Evolutionary conservation across 306 rosid genomes (phyloP), one percentile per base, ranked within the genome.

Genomic region (Psophocarpus tetragonolobus): DNA sequence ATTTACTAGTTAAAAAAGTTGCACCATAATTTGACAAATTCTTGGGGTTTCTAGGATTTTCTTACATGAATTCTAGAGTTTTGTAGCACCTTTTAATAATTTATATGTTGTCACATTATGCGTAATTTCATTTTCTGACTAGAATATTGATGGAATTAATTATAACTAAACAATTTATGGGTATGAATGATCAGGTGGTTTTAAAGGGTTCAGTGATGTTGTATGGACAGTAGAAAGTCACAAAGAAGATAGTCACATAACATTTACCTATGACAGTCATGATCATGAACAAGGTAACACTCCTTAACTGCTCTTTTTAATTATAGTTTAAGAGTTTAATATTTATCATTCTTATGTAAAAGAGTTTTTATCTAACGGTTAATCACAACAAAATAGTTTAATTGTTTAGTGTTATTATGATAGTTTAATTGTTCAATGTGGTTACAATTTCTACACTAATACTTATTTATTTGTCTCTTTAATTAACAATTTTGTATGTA

Each of bases 201-300:
- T 73, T 8, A 30, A 12, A 65, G 91, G 94, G n/a, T 90, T 63
- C 32, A 35, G 86, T 56, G 87, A 84, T 30, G 87, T 87, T 47
- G 60, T 82, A 0, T 90, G 94, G 94, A 84, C 53, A 0, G 85
- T 86, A 27, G 21, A 61, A 10, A 58, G 63, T 42, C 47, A 90
- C 77, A 33, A 1, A 2, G 24, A 39, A 50, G 84, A 86, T 23
- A 82, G 84, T 32, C 80, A 84, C 12, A 75, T 86, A 20, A 85
- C 87, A 14, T 87, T 90, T 51, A 78, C 85, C 29, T 81, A 90
- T 30, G 35, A 71, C 48, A 87, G 86, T 63, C 35, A n/a, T 57
- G 89, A 90, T 12, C 80, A 83, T 8, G 94, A 90, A 77, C 51
- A 90, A 77, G 93, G 93, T 88, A 80, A 80, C 1, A 3, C 7